A percentile compares a stretch with the other conserved stretches of the same genome.
These are phyloP conservation scores for Zygotorulaspora danielsina DNA, from an alignment of 805 yeast species.

Conservation along the genomic window DNA sequence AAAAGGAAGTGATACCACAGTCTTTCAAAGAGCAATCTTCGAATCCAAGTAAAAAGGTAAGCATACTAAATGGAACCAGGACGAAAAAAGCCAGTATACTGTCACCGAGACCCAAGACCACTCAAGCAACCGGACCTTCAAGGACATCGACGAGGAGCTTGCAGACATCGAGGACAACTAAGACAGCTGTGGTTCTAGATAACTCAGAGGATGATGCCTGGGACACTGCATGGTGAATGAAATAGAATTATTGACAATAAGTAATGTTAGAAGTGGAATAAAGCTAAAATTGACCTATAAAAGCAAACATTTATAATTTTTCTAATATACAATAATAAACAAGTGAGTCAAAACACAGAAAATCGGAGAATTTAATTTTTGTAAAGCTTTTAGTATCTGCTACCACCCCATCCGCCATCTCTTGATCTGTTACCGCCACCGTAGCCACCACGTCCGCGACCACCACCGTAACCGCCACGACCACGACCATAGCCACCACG, in stretches of 20 bases:
- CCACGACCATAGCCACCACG: conserved; percentile 49
- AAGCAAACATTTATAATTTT: conserved; percentile 1
- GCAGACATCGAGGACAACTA: conserved; percentile 2
- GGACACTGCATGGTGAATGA: conserved; percentile 26
- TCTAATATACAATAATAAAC: conserved; percentile 3
- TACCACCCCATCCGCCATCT: conserved; percentile 40
- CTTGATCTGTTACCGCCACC: conserved; percentile 33
- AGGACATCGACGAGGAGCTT: neutral
- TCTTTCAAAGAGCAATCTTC: neutral
- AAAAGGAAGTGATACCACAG: conserved; percentile 5
- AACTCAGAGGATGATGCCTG: conserved; percentile 23
- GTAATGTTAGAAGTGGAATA: too few relatives aligned
- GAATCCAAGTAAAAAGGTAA: conserved; percentile 5
- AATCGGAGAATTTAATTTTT: neutral
- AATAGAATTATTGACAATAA: neutral
- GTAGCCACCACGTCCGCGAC: conserved; percentile 39
- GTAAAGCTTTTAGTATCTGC: conserved; percentile 11
- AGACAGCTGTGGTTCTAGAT: conserved; percentile 6
- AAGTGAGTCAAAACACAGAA: neutral
- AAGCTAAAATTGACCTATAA: conserved; percentile 13
- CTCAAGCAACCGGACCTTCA: conserved; percentile 1
- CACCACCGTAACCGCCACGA: conserved; percentile 39
- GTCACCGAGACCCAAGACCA: conserved; percentile 8
- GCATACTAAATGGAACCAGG: conserved; percentile 1
- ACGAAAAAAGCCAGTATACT: conserved; percentile 6